These are phyloP conservation scores for Tetrahymena elliotti DNA, from an alignment of 73 alveolate species.

Conservation along the genomic window DNA sequence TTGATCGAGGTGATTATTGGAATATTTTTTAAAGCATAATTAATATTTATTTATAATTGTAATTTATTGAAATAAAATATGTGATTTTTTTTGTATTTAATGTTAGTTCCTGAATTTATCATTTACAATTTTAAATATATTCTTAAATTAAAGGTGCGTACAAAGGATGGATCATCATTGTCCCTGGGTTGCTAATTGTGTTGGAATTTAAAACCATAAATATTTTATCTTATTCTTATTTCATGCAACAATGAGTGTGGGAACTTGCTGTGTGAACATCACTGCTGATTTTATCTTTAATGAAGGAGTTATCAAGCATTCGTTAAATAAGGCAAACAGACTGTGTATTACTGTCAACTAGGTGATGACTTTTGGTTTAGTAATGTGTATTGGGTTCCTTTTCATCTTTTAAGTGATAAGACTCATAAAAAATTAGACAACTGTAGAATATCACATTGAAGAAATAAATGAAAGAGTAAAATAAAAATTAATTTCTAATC, in stretches of 20 bases:
- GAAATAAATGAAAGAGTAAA: neutral
- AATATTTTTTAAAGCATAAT: no score
- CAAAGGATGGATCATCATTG: conserved; percentile 90
- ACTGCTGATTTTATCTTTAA: neutral
- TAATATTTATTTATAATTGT: no score
- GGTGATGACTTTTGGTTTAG: neutral
- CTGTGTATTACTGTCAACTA: neutral
- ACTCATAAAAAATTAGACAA: neutral
- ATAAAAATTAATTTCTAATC: neutral
- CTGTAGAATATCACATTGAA: neutral
- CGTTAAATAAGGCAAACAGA: neutral
- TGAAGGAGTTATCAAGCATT: neutral
- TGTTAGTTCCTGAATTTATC: neutral
- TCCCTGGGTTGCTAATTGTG: conserved; percentile 76
- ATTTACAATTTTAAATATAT: no score
- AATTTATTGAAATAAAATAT: no score
- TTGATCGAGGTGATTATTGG: neutral
- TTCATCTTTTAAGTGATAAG: neutral
- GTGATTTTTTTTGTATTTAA: neutral
- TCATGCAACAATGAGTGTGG: neutral
- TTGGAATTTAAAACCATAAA: conserved; percentile 69
- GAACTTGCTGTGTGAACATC: neutral
- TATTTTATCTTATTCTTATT: conserved; percentile 35
- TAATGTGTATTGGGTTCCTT: neutral
- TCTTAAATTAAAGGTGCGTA: conserved; percentile 44